A percentile compares a stretch with the other conserved stretches of the same genome.
Conservation (phyloP, 495 filamentous ascomycete genomes). For the Immersiella caudata region DNA sequence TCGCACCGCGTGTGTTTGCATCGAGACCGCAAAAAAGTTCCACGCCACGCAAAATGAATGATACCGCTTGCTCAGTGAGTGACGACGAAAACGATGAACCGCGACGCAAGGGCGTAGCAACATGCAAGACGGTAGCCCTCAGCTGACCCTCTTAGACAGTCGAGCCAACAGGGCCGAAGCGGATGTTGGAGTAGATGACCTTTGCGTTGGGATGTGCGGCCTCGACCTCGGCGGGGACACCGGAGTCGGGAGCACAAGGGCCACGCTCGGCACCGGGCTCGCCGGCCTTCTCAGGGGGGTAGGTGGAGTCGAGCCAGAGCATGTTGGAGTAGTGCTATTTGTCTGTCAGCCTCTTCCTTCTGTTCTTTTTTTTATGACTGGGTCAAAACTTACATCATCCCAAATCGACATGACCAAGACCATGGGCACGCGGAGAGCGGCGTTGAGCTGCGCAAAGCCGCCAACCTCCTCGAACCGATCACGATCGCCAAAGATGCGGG, state of each 20-base stretch:
- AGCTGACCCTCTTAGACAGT: slow-evolving; percentile 48
- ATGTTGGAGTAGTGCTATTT: slow-evolving; percentile 12
- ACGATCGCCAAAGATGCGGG: slow-evolving; percentile 46
- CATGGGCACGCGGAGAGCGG: slow-evolving; percentile 58
- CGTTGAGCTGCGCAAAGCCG: slow-evolving; percentile 58
- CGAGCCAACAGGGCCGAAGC: slow-evolving; percentile 65
- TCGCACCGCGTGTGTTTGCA: too few species aligned
- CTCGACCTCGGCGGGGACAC: slow-evolving; percentile 20
- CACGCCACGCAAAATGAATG: too few species aligned
- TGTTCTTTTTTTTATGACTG: slow-evolving; percentile 39
- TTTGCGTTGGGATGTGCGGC: slow-evolving; percentile 34
- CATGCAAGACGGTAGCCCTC: too few species aligned
- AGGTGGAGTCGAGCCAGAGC: slow-evolving; percentile 74
- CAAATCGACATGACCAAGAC: slow-evolving; percentile 72
- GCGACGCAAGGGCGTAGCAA: too few species aligned
- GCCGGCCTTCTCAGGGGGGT: slow-evolving; percentile 53
- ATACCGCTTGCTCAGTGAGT: too few species aligned
- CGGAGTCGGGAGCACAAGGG: slow-evolving; percentile 49
- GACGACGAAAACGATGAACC: too few species aligned
- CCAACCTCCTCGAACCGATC: slow-evolving; percentile 60
- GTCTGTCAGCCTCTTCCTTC: slow-evolving; percentile 57
- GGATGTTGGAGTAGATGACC: slow-evolving; percentile 63
- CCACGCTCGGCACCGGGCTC: slow-evolving; percentile 2
- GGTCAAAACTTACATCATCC: slow-evolving; percentile 54
- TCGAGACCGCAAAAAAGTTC: too few species aligned